A percentile compares a stretch with the other conserved stretches of the same genome.
Conservation (phyloP, 2,329 filamentous ascomycete species). For the Arthrobotrys sphaeroides region DNA sequence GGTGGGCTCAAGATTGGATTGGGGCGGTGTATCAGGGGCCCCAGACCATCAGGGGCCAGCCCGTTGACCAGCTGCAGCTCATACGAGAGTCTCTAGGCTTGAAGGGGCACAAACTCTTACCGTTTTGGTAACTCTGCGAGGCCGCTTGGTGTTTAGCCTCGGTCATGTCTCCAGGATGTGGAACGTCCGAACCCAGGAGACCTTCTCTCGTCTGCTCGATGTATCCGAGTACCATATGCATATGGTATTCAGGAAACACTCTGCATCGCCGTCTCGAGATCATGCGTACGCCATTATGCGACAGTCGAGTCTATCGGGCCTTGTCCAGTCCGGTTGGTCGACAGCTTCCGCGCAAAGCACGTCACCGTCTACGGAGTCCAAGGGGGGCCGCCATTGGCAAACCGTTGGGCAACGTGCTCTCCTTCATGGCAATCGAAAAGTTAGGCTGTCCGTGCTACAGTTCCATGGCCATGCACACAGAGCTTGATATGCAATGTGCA, state of each 20-base stretch:
- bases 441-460: constrained; percentile 11
- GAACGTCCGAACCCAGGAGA: constrained; percentile 23
- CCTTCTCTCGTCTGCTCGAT: background rate
- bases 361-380: too few species aligned
- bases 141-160: constrained; percentile 30
- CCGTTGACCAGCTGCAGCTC: constrained; percentile 32
- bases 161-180: constrained; percentile 29
- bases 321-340: too few species aligned
- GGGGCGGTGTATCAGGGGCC: constrained; percentile 42
- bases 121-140: constrained; percentile 23
- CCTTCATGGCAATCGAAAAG: too few species aligned
- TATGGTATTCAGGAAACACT: too few species aligned
- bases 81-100: constrained; percentile 24
- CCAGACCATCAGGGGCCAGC: constrained; percentile 30
- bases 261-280: too few species aligned
- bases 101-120: constrained; percentile 27
- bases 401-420: too few species aligned
- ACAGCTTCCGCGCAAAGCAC: too few species aligned
- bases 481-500: background rate
- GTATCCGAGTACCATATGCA: background rate
- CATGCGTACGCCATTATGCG: too few species aligned
- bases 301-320: too few species aligned
- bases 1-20: constrained; percentile 42
- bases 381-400: too few species aligned
- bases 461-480: background rate